These are phyloP conservation scores for Penicillium manginii DNA, from an alignment of 495 filamentous ascomycete species.

Conservation along the genomic window DNA sequence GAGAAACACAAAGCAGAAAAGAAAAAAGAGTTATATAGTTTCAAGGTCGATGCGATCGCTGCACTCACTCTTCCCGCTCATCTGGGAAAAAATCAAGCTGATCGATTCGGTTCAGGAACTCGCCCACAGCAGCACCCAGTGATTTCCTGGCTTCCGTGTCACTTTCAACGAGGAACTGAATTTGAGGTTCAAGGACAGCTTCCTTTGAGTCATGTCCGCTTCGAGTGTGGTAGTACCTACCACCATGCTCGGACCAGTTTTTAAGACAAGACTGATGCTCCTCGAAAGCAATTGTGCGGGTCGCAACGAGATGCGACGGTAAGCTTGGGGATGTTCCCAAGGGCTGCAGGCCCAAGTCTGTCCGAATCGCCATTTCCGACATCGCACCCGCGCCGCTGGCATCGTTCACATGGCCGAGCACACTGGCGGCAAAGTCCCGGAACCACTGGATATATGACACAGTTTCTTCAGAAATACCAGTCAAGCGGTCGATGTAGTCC, in stretches of 20 bases:
- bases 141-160: slow-evolving; percentile 13
- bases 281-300: slow-evolving; percentile 32
- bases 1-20: neutral
- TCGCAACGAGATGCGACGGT: slow-evolving; percentile 23
- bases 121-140: slow-evolving; percentile 25
- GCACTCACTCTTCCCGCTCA: slow-evolving; percentile 19
- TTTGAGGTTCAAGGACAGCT: slow-evolving; percentile 29
- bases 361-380: neutral
- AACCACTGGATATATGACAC: slow-evolving; percentile 38
- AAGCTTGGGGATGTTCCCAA: neutral
- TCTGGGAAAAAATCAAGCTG: slow-evolving; percentile 28
- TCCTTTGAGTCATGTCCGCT: slow-evolving; percentile 41
- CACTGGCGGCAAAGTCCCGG: slow-evolving; percentile 32
- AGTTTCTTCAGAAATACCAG: slow-evolving; percentile 21
- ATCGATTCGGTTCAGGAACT: slow-evolving; percentile 23
- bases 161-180: slow-evolving; percentile 26
- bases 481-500: slow-evolving; percentile 55
- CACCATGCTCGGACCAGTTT: slow-evolving; percentile 43
- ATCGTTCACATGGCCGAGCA: slow-evolving; percentile 20
- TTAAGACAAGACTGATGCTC: slow-evolving; percentile 44
- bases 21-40: neutral
- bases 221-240: slow-evolving; percentile 48
- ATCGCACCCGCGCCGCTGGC: neutral
- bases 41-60: neutral
- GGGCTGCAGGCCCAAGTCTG: neutral